phyloP scores from a whole-genome alignment of 805 yeast species.

The Kodamaea lidongshanica region DNA sequence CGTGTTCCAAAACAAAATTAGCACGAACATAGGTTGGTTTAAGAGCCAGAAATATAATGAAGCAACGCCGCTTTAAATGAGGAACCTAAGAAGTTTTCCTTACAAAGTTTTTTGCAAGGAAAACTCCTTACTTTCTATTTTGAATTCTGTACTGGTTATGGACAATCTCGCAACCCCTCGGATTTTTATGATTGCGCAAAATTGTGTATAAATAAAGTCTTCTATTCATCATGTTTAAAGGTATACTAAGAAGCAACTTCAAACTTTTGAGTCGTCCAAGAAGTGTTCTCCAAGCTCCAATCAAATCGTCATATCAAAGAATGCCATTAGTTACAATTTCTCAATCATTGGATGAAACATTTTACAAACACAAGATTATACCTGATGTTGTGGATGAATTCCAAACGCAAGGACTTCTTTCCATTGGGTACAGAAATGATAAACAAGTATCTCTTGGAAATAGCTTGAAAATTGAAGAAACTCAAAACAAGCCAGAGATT shows the following conservation, averaged over 20 bases:
- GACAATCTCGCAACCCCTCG: no score
- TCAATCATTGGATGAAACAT: slow-evolving; percentile 48
- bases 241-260: neutral
- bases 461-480: slow-evolving; percentile 53
- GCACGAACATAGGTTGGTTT: no score
- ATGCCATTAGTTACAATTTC: slow-evolving; percentile 48
- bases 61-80: no score
- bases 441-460: slow-evolving; percentile 76
- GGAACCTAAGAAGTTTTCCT: no score
- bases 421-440: slow-evolving; percentile 52
- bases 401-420: slow-evolving; percentile 49
- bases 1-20: no score
- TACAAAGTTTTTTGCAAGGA: no score
- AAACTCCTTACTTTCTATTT: no score
- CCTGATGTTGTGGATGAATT: slow-evolving; percentile 50
- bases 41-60: no score
- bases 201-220: no score
- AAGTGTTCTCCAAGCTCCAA: neutral
- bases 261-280: no score
- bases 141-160: no score
- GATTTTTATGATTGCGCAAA: no score
- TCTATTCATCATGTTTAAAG: neutral
- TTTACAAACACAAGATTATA: slow-evolving; percentile 41
- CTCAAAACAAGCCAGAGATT: slow-evolving; percentile 62
- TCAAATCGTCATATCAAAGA: slow-evolving; percentile 8